Percentiles rank a stretch among this genome's conserved stretches.
Evolutionary conservation across 148 eudicot species (phyloP).

Genomic region (Cornus controversa): DNA sequence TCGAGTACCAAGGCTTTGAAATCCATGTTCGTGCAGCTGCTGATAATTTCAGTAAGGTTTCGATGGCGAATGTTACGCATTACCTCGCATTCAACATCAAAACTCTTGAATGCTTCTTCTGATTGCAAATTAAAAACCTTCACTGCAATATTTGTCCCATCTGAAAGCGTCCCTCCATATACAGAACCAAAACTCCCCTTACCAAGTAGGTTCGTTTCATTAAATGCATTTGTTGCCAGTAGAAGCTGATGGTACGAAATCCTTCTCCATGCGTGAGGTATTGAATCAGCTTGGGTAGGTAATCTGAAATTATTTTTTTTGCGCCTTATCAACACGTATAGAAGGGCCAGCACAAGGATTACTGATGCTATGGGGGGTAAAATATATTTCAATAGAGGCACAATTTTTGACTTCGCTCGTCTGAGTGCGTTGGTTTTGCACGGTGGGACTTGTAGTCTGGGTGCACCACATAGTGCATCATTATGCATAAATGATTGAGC

Average conservation of each 20-base stretch:
- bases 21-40: background rate
- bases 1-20: slow-evolving; percentile 24
- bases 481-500: background rate
- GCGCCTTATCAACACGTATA: background rate
- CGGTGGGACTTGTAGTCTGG: background rate
- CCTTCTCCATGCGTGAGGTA: slow-evolving; percentile 11
- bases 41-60: slow-evolving; percentile 15
- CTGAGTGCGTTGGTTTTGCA: background rate
- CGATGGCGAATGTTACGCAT: slow-evolving; percentile 21
- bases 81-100: slow-evolving; percentile 21
- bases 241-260: slow-evolving; percentile 3
- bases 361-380: slow-evolving; percentile 7
- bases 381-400: slow-evolving; percentile 15
- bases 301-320: too few relatives aligned
- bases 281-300: background rate
- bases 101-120: slow-evolving; percentile 18
- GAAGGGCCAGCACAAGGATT: background rate
- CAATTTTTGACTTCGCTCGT: background rate
- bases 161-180: slow-evolving; percentile 15
- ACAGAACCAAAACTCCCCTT: background rate
- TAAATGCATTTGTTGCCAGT: background rate
- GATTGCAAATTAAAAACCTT: slow-evolving; percentile 22
- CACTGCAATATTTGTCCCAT: slow-evolving; percentile 22
- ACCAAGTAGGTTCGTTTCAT: background rate
- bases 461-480: background rate